A percentile compares a stretch with the other conserved stretches of the same genome.
These are phyloP conservation scores for Entonaema liquescens DNA, from an alignment of 495 filamentous ascomycete genomes.

Conservation along the genomic window DNA sequence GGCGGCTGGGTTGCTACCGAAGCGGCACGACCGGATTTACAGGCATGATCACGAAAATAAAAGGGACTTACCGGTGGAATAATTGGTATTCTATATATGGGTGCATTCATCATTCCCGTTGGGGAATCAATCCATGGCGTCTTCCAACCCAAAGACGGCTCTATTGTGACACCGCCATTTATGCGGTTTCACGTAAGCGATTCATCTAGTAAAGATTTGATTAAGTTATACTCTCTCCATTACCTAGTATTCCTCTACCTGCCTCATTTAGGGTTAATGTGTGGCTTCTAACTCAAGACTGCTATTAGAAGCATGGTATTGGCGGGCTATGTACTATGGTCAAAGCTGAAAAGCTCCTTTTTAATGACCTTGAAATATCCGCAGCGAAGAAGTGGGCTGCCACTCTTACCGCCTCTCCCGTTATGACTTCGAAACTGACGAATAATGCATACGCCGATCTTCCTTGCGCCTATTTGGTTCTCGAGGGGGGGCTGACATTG, in stretches of 20 bases:
- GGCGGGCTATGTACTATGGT: conserved; percentile 37
- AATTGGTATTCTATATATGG: conserved; percentile 49
- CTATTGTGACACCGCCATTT: background rate
- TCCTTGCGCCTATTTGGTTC: background rate
- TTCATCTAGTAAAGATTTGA: background rate
- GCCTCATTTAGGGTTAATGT: background rate
- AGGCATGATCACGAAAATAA: conserved; percentile 30
- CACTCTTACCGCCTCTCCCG: background rate
- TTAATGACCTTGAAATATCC: conserved; percentile 39
- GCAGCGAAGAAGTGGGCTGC: conserved; percentile 35
- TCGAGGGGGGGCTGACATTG: background rate
- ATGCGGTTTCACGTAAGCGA: background rate
- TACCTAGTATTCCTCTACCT: no score
- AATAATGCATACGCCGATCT: background rate
- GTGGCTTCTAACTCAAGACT: background rate
- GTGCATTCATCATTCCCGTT: conserved; percentile 45
- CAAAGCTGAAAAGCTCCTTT: conserved; percentile 38
- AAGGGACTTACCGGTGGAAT: conserved; percentile 46
- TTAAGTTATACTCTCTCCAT: no score
- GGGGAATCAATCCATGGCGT: conserved; percentile 43
- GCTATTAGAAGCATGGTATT: conserved; percentile 13
- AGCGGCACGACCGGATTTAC: conserved; percentile 43
- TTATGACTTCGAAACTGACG: background rate
- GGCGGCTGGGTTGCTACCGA: conserved; percentile 51
- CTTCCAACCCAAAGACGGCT: no score